Evolutionary conservation across 2,329 filamentous ascomycete species (phyloP), one percentile per base, ranked within the genome.

Genomic region (Botrytis squamosa): DNA sequence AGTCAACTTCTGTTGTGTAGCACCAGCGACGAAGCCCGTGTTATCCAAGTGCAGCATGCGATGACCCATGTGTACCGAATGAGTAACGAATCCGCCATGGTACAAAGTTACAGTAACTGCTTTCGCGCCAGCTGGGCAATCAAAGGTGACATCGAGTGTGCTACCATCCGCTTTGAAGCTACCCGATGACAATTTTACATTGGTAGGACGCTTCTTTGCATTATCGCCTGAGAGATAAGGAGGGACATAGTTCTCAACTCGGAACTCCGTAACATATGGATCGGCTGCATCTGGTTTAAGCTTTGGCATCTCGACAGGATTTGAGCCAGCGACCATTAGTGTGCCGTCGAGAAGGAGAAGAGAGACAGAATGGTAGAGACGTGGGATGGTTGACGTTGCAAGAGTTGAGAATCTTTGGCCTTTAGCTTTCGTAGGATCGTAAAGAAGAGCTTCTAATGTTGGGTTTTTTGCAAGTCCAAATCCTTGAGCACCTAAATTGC

Each of bases 311-410:
- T 90, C 85, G 42, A 89, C 86, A 1, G 89, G 89, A 79, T 90
- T 90, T 70, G 87, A 89, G 46, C 89, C 88, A 36, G 88, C 85
- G 72, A 90, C 82, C 80, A 90, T 83, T 12, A 90, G 80, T 0
- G 87, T 90, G 38, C 88, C 89, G 78, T 90, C 88, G 10, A 88
- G 84, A 7, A 90, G 82, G 10, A 90, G 83, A 20, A 90, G 82
- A 14, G 88, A 86, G 40, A 90, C 87, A 20, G 87, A 88, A 80
- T 91, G 89, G 81, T 91, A 91, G 52, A 91, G 82, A 74, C 88
- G 83, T 55, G 85, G 80, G 67, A 86, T 84, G 10, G 77, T 79
- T 7, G 83, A 84, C 18, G 76, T 79, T 18, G 83, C 83, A n/a
- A 83, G 82, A 44, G 82, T 82, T 12, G 79, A 80, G 82, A 85